Evolutionary conservation across 2,329 filamentous ascomycete genomes (phyloP).

Genomic region (Aphanocladium album): DNA sequence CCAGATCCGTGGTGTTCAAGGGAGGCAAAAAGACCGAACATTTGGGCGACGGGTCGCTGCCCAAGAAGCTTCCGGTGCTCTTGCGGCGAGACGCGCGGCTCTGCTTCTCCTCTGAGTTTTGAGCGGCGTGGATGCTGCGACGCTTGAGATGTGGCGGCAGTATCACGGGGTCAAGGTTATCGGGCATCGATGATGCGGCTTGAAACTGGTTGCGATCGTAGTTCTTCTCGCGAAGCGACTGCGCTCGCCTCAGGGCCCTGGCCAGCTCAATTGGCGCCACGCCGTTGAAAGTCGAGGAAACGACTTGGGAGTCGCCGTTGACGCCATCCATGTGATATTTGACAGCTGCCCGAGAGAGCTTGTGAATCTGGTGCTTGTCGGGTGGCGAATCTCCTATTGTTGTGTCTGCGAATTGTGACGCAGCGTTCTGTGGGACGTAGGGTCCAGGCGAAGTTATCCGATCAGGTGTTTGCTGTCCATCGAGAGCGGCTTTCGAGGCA

Average conservation of each 20-base stretch:
- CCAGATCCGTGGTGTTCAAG: conserved; percentile 17
- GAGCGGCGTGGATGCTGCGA: conserved; percentile 2
- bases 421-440: conserved; percentile 50
- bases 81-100: conserved; percentile 25
- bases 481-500: conserved; percentile 1
- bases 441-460: too few species aligned
- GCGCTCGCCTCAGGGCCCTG: conserved; percentile 32
- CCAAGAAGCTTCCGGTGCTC: conserved; percentile 32
- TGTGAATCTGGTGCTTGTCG: conserved; percentile 35
- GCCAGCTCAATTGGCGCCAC: conserved; percentile 31
- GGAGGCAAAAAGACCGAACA: conserved; percentile 7
- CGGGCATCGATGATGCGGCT: conserved; percentile 22
- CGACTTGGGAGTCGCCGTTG: conserved; percentile 17
- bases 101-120: conserved; percentile 14
- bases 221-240: conserved; percentile 33
- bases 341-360: conserved; percentile 38
- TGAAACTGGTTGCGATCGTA: conserved; percentile 42
- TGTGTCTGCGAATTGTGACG: conserved; percentile 50
- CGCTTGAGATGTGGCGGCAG: not conserved
- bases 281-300: conserved; percentile 22
- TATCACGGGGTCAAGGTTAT: not conserved
- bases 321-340: conserved; percentile 34
- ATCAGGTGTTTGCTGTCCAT: not conserved
- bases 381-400: conserved; percentile 41
- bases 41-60: conserved; percentile 15